Base-by-base conservation (phyloP, 148 eudicot genomes). In the Amaranthus cruentus region DNA sequence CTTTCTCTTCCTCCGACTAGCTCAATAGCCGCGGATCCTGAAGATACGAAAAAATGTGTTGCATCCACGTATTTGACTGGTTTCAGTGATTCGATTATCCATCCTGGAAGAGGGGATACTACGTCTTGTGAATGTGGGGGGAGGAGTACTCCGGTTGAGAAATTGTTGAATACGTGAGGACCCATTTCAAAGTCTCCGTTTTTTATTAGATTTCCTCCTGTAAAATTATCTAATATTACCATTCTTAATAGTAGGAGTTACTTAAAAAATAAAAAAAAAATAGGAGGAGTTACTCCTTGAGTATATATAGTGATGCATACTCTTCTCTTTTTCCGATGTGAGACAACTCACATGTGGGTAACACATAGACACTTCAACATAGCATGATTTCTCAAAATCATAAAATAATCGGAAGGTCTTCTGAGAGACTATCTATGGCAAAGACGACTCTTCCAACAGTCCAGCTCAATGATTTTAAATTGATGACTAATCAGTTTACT, bases 11-110 rank as follows among this genome's bases (percentile, higher is more conserved):
- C 96, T 2, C 87, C 94, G 0, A 90, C 84, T 3, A 90, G 61
- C 71, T 93, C 94, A 9, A 93, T 53, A 3, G 94, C 92, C 0
- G 85, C 81, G 0, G 49, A 44, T 11, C 92, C 92, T 0, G 83
- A 76, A 42, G 94, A 97, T 15, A 93, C 94, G 5, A 12, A 47
- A 78, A 90, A 93, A 76, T 91, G 90, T 52, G 76, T 84, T 0
- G 92, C 81, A 62, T 91, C 94, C 6, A 93, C 72, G 88, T 86
- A 93, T 55, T 93, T 93, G 44, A 89, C 90, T 0, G 98, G 88
- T 69, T 93, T 93, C 48, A 85, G 74, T 38, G 91, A 91, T 64
- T 90, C 94, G 38, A 93, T 71, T 15, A 89, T 90, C 98, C 97
- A 93, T 4, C 86, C 88, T 0, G 84, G 83, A 18, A 93, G 76